These are phyloP conservation scores for Phytophthora meadii DNA, from an alignment of 352 stramenopile species.

Conservation along the genomic window DNA sequence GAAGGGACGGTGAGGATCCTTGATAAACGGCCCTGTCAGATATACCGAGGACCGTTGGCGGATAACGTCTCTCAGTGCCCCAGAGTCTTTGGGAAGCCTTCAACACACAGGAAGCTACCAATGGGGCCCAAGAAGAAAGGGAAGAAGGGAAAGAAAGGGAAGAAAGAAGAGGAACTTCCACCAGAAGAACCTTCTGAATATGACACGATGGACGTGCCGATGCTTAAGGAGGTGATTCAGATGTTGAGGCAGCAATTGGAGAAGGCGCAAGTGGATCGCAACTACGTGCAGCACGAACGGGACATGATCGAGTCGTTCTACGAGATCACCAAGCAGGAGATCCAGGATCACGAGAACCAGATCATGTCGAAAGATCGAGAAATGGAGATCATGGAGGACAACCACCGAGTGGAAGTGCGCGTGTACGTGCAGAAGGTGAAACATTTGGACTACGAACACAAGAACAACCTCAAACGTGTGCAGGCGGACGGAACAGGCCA, in stretches of 20 bases:
- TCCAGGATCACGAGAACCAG: constrained; percentile 91
- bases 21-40: constrained; percentile 1
- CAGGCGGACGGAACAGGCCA: constrained; percentile 67
- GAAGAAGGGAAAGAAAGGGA: constrained; percentile 79
- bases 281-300: constrained; percentile 95
- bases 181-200: constrained; percentile 89
- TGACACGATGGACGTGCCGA: constrained; percentile 93
- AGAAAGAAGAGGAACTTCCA: constrained; percentile 68
- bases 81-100: background rate
- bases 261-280: constrained; percentile 91
- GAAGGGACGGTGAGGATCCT: constrained; percentile 25
- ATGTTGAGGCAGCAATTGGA: constrained; percentile 93
- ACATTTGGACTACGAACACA: constrained; percentile 95
- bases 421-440: constrained; percentile 97
- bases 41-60: constrained; percentile 7
- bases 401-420: constrained; percentile 92
- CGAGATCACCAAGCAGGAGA: constrained; percentile 93
- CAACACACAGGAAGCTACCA: background rate
- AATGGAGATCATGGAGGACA: constrained; percentile 97
- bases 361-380: constrained; percentile 94
- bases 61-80: constrained; percentile 16
- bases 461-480: constrained; percentile 93
- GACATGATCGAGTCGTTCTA: constrained; percentile 97
- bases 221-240: constrained; percentile 93
- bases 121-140: constrained; percentile 85